These are phyloP conservation scores for Salvia hispanica DNA, from an alignment of 257 asterid genomes.

Conservation along the genomic window DNA sequence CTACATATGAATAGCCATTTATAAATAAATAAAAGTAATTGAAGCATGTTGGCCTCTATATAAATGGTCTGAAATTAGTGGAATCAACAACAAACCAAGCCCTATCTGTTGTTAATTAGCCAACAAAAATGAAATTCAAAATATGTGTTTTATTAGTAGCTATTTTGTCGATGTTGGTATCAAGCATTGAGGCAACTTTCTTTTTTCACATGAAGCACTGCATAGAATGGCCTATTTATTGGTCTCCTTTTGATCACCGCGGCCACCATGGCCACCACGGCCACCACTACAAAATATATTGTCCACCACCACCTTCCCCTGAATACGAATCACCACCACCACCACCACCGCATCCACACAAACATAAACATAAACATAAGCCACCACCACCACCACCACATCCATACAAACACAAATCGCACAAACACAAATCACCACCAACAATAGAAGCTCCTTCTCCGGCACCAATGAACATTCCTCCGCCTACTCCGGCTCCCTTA, in stretches of 20 bases:
- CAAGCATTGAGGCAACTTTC: slow-evolving; percentile 8
- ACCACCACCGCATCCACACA: too few species aligned
- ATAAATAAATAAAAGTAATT: too few species aligned
- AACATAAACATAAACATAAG: too few species aligned
- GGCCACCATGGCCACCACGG: neutral
- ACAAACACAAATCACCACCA: neutral
- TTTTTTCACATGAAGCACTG: slow-evolving; percentile 21
- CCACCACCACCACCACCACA: too few species aligned
- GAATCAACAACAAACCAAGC: neutral
- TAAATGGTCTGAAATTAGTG: slow-evolving; percentile 1
- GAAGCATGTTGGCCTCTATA: slow-evolving; percentile 7
- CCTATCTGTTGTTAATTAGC: neutral
- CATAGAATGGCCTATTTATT: slow-evolving; percentile 16
- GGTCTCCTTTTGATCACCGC: neutral
- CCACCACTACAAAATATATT: slow-evolving; percentile 5
- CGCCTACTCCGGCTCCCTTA: too few species aligned
- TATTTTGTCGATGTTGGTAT: neutral
- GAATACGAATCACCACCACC: neutral
- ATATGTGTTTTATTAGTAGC: neutral
- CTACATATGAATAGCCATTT: neutral
- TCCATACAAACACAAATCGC: neutral
- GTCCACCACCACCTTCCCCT: slow-evolving; percentile 18
- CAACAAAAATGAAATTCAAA: slow-evolving; percentile 5
- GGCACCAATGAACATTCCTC: neutral
- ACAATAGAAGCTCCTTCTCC: neutral